Conservation (phyloP, 2,329 filamentous ascomycete genomes). For the Diaporthe humulicola region DNA sequence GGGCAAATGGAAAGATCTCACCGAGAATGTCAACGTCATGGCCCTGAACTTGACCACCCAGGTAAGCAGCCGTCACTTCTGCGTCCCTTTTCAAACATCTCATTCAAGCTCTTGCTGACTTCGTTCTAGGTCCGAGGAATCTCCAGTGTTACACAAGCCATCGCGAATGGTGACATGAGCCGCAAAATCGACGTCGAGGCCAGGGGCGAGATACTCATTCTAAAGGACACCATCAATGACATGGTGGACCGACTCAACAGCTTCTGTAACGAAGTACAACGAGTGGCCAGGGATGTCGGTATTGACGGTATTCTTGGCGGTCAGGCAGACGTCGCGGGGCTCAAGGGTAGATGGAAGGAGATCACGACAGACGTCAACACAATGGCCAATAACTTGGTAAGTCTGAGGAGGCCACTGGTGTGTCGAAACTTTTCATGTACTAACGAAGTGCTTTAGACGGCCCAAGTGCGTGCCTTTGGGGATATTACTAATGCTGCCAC, state of each 20-base stretch:
- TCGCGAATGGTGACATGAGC: conserved; percentile 95
- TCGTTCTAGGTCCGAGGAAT: conserved; percentile 82
- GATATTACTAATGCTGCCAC: conserved; percentile 99
- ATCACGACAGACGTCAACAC: conserved; percentile 98
- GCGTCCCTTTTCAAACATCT: not conserved
- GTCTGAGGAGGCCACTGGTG: conserved; percentile 41
- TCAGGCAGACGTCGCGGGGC: conserved; percentile 92
- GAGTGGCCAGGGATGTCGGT: conserved; percentile 95
- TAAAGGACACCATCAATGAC: conserved; percentile 98
- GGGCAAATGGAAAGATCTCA: conserved; percentile 98
- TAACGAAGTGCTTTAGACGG: conserved; percentile 74
- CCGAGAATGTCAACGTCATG: conserved; percentile 88
- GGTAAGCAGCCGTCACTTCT: conserved; percentile 52
- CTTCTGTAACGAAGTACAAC: conserved; percentile 95
- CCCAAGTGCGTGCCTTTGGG: conserved; percentile 96
- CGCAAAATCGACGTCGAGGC: conserved; percentile 96
- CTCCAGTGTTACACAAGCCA: conserved; percentile 93
- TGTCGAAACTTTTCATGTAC: conserved; percentile 41
- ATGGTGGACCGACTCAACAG: conserved; percentile 97
- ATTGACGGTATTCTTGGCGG: conserved; percentile 99
- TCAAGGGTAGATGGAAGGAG: conserved; percentile 97
- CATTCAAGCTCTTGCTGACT: conserved; percentile 11
- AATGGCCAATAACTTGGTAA: conserved; percentile 79
- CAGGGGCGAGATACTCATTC: conserved; percentile 91
- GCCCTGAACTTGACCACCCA: conserved; percentile 76